These are phyloP conservation scores for Leccinellum albellum DNA, from an alignment of 768 basidiomycete genomes.

Conservation along the genomic window DNA sequence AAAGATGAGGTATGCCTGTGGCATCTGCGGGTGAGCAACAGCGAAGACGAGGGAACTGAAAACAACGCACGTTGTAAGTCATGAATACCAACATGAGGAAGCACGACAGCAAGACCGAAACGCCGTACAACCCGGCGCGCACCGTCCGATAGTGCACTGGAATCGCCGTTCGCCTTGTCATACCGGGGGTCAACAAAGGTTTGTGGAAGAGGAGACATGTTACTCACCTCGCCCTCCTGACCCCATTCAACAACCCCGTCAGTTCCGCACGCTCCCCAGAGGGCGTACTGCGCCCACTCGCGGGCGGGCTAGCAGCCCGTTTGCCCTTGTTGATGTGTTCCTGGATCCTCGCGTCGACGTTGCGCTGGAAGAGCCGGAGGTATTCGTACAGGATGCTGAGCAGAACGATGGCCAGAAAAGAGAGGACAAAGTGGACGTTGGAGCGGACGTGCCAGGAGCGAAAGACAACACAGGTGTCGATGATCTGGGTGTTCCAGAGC, in stretches of 20 bases:
- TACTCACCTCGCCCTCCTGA: slow-evolving; percentile 40
- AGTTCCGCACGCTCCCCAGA: slow-evolving; percentile 43
- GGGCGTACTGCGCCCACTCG: slow-evolving; percentile 40
- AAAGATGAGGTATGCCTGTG: slow-evolving; percentile 79
- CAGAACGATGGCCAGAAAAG: slow-evolving; percentile 58
- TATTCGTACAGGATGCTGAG: slow-evolving; percentile 81
- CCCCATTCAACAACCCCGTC: slow-evolving; percentile 49
- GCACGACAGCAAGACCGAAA: slow-evolving; percentile 73
- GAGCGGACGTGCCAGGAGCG: slow-evolving; percentile 70
- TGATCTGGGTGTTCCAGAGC: slow-evolving; percentile 83
- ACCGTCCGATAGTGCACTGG: slow-evolving; percentile 41
- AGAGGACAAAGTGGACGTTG: slow-evolving; percentile 53
- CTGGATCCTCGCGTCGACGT: slow-evolving; percentile 58
- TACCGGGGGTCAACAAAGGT: too few species aligned
- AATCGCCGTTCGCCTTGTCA: neutral
- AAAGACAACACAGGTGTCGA: slow-evolving; percentile 82
- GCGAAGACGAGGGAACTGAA: neutral
- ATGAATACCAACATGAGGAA: slow-evolving; percentile 96
- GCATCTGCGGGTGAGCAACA: neutral
- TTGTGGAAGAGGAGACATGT: neutral
- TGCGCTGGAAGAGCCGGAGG: slow-evolving; percentile 59
- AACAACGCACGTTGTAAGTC: slow-evolving; percentile 82
- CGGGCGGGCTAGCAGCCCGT: slow-evolving; percentile 37
- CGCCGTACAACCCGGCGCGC: slow-evolving; percentile 70
- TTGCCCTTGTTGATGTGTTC: slow-evolving; percentile 44